A percentile compares a stretch with the other conserved stretches of the same genome.
phyloP scores from a whole-genome alignment of 1,284 basidiomycete genomes.

The Sanghuangporus sanghuang region DNA sequence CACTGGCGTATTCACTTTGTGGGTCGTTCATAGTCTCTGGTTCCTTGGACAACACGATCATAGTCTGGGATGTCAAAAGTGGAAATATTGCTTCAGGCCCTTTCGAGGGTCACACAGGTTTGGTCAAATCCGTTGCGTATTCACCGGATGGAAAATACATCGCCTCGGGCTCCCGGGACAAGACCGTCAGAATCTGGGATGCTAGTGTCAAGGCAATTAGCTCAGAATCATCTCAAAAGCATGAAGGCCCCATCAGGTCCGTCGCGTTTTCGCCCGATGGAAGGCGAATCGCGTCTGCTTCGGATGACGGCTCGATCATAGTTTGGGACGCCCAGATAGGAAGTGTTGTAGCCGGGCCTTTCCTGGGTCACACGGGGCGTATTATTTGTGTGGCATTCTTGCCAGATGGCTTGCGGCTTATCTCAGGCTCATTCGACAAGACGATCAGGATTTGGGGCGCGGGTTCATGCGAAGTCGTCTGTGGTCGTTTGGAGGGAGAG shows the following conservation, averaged over 20 bases:
- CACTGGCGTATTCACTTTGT: not conserved
- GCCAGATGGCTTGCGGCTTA: too few relatives aligned
- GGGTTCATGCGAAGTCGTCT: too few relatives aligned
- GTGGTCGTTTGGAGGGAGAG: too few relatives aligned
- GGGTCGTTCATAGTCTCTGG: too few relatives aligned
- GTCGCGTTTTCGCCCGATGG: not conserved
- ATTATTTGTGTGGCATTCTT: too few relatives aligned
- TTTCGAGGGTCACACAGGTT: not conserved
- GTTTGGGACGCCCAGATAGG: too few relatives aligned
- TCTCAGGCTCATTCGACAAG: too few relatives aligned
- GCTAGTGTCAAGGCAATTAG: not conserved
- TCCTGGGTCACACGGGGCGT: too few relatives aligned
- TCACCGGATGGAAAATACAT: constrained; percentile 14
- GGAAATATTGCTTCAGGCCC: not conserved
- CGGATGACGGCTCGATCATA: too few relatives aligned
- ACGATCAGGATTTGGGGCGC: too few relatives aligned
- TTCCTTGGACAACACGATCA: not conserved
- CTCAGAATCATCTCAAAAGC: not conserved
- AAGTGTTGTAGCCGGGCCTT: too few relatives aligned
- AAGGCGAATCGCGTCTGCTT: too few relatives aligned
- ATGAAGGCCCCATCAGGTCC: not conserved
- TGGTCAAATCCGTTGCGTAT: constrained; percentile 1
- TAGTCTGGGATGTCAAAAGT: not conserved
- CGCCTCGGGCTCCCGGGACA: constrained; percentile 13
- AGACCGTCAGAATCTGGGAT: constrained; percentile 11